Evolutionary conservation across 768 basidiomycete genomes (phyloP).

Genomic region (Lactifluus piperatus): DNA sequence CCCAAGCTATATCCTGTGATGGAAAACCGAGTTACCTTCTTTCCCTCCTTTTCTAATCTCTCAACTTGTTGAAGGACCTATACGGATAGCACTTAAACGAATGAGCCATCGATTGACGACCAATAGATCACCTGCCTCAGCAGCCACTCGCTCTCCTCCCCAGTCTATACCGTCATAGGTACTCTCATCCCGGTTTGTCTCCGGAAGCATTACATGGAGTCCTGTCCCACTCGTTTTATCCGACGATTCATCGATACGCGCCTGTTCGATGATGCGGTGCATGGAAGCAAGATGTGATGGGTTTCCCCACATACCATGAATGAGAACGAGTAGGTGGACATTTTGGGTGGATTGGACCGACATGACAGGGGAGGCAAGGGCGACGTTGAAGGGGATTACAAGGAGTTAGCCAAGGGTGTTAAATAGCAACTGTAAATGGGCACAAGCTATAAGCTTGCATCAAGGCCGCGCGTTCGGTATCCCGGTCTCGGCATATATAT

Average conservation of each 20-base stretch:
- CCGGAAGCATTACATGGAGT: slow-evolving; percentile 54
- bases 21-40: slow-evolving; percentile 59
- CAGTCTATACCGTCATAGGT: slow-evolving; percentile 84
- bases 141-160: slow-evolving; percentile 71
- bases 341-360: neutral
- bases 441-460: too few species aligned
- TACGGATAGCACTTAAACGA: neutral
- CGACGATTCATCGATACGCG: slow-evolving; percentile 22
- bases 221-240: slow-evolving; percentile 30
- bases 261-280: slow-evolving; percentile 43
- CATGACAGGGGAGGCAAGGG: neutral
- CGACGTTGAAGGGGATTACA: neutral
- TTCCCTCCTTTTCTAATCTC: slow-evolving; percentile 43
- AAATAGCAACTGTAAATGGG: neutral
- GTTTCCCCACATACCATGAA: slow-evolving; percentile 77
- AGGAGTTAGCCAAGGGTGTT: neutral
- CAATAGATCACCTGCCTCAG: slow-evolving; percentile 47
- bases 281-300: slow-evolving; percentile 56
- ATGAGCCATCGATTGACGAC: neutral
- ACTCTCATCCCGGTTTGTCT: slow-evolving; percentile 54
- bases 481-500: neutral
- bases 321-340: slow-evolving; percentile 27
- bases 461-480: neutral
- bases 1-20: slow-evolving; percentile 75
- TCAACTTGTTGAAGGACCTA: slow-evolving; percentile 52